A percentile compares a stretch with the other conserved stretches of the same genome.
Conservation (phyloP, 2,329 filamentous ascomycete species). For the Microsporum canis region DNA sequence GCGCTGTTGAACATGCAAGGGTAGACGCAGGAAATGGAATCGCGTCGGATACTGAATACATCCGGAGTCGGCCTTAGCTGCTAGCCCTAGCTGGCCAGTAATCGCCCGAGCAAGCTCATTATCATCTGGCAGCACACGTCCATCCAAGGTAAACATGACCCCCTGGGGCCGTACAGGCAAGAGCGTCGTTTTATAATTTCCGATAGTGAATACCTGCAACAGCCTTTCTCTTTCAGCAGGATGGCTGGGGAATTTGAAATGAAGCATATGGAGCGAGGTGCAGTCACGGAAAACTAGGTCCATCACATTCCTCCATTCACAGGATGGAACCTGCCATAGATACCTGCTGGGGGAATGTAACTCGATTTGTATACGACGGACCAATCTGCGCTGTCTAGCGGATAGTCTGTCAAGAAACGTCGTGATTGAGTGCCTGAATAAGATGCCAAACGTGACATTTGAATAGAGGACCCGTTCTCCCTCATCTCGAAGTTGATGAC, state of each 20-base stretch:
- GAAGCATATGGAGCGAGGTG: not conserved
- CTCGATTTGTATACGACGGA: conserved; percentile 1
- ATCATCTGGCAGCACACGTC: not conserved
- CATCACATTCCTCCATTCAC: conserved; percentile 5
- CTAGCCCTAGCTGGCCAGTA: not conserved
- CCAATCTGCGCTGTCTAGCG: not conserved
- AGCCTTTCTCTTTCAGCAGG: not conserved
- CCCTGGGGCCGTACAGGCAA: not conserved
- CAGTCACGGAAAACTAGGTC: conserved; percentile 1
- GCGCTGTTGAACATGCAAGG: not conserved
- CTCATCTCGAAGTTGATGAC: conserved; percentile 1
- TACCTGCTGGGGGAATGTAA: not conserved
- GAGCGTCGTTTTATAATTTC: not conserved
- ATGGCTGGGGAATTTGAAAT: not conserved
- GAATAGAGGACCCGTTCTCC: conserved; percentile 1
- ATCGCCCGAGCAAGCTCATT: not conserved
- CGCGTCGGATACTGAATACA: not conserved
- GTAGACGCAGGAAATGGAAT: not conserved
- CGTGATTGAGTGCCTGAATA: not conserved
- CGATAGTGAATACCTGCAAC: not conserved
- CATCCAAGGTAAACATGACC: not conserved
- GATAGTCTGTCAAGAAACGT: conserved; percentile 1
- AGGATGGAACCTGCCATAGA: not conserved
- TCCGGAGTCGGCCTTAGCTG: not conserved
- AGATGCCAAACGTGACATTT: not conserved